These are phyloP conservation scores for Posidonia oceanica DNA, from an alignment of 116 monocot genomes.

Conservation along the genomic window DNA sequence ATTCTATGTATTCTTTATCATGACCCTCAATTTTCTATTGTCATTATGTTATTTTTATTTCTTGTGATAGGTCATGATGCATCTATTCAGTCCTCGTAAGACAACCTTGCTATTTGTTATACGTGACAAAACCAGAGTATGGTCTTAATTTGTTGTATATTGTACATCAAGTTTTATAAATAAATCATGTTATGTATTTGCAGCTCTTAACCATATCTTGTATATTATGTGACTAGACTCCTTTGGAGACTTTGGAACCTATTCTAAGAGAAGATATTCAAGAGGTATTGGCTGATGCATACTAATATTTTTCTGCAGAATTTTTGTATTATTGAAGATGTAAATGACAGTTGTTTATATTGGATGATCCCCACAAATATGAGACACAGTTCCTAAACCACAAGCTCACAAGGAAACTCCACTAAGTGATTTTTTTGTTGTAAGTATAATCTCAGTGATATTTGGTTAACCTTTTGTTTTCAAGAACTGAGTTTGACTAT, in stretches of 20 bases:
- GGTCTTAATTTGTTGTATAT: neutral
- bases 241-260: constrained; percentile 87
- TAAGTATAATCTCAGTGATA: constrained; percentile 19
- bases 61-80: constrained; percentile 76
- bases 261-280: constrained; percentile 96
- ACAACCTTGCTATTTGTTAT: constrained; percentile 93
- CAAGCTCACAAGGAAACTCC: constrained; percentile 73
- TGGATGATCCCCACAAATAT: constrained; percentile 40
- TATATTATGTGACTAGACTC: constrained; percentile 46
- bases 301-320: neutral
- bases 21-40: neutral
- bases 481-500: neutral
- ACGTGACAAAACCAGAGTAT: constrained; percentile 88
- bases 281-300: constrained; percentile 36
- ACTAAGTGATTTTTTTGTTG: constrained; percentile 93
- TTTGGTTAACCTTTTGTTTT: neutral
- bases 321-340: constrained; percentile 4
- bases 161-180: neutral
- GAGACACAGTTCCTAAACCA: constrained; percentile 85
- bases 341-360: neutral
- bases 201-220: neutral
- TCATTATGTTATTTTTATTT: neutral
- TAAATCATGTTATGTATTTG: neutral
- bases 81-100: constrained; percentile 90
- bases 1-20: neutral